phyloP scores from a whole-genome alignment of 345 rosid species.

The Camelina laxa region DNA sequence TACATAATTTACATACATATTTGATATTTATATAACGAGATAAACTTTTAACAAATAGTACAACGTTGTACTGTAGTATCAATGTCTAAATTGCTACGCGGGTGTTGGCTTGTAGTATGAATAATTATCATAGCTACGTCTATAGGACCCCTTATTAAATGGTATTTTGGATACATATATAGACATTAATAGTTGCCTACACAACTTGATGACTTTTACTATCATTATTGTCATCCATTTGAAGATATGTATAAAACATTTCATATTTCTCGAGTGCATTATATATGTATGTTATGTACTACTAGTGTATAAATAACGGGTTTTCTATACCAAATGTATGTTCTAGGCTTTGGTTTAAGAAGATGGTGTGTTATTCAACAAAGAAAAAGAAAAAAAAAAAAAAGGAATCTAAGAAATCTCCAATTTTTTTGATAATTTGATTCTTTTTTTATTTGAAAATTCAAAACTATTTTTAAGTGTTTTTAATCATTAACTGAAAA shows the following conservation, averaged over 20 bases:
- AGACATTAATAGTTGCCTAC: slow-evolving; percentile 1
- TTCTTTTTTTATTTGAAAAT: not conserved
- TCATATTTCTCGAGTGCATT: no score
- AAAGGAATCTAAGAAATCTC: no score
- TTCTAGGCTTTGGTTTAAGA: no score
- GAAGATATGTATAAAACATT: no score
- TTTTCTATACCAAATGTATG: no score
- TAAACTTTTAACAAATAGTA: not conserved
- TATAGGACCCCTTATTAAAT: slow-evolving; percentile 4
- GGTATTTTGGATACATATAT: not conserved
- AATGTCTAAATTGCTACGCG: slow-evolving; percentile 1
- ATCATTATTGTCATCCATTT: not conserved
- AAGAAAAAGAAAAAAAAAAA: no score
- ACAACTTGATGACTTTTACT: slow-evolving; percentile 21
- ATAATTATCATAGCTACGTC: not conserved
- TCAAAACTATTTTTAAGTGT: not conserved
- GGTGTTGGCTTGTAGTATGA: slow-evolving; percentile 26
- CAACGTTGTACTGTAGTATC: slow-evolving; percentile 1
- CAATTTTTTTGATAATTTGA: no score
- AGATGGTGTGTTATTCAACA: no score
- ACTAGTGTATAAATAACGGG: no score
- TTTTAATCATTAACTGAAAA: not conserved
- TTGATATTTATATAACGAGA: not conserved
- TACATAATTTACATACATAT: no score
- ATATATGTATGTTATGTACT: no score